Evolutionary conservation across 257 asterid species (phyloP).

Genomic region (Schizonepeta tenuifolia): DNA sequence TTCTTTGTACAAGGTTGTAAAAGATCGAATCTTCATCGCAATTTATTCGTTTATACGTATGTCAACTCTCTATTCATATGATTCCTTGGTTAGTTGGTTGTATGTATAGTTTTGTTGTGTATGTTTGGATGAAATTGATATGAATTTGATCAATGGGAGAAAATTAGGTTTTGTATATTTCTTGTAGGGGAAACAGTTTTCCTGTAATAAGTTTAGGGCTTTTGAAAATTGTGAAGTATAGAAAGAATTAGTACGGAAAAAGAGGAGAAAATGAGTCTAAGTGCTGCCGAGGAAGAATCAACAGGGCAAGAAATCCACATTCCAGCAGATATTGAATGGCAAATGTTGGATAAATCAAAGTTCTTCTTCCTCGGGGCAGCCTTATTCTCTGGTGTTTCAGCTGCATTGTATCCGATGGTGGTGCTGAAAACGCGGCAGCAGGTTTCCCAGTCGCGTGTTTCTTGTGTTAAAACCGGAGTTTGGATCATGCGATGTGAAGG

Average conservation of each 20-base stretch:
- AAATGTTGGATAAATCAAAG: constrained; percentile 75
- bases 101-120: not conserved
- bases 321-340: constrained; percentile 76
- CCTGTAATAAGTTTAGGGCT: constrained; percentile 19
- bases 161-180: not conserved
- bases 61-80: constrained; percentile 1
- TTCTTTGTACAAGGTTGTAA: not conserved
- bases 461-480: constrained; percentile 51
- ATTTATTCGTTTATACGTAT: not conserved
- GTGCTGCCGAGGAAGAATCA: constrained; percentile 57
- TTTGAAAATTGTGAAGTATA: not conserved
- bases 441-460: constrained; percentile 59
- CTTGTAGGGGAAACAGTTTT: not conserved
- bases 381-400: constrained; percentile 73
- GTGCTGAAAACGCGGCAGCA: constrained; percentile 82
- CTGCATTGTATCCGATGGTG: constrained; percentile 65
- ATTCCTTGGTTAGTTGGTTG: not conserved
- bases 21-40: constrained; percentile 3
- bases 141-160: constrained; percentile 14
- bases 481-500: constrained; percentile 63
- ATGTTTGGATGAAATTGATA: not conserved
- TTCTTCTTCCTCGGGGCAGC: constrained; percentile 82
- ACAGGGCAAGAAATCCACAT: constrained; percentile 48
- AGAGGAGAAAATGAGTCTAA: constrained; percentile 54
- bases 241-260: constrained; percentile 24